A percentile compares a stretch with the other conserved stretches of the same genome.
Evolutionary conservation across 176 grass and related monocot species (phyloP).

Genomic region (Tillandsia fasciculata): DNA sequence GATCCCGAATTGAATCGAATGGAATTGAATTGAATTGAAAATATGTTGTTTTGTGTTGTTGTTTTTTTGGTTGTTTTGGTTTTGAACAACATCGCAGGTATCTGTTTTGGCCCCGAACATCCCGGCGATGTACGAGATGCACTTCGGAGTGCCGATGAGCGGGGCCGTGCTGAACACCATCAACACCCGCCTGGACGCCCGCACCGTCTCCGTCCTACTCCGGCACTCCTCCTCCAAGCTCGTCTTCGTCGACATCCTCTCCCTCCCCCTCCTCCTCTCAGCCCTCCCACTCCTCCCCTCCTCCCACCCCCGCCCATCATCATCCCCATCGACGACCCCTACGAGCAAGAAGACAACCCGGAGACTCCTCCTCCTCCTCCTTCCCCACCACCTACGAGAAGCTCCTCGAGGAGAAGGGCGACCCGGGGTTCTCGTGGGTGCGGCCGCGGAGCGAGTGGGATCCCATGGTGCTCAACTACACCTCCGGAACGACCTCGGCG

Average conservation of each 20-base stretch:
- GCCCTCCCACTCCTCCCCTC: conserved; percentile 37
- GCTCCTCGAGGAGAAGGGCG: conserved; percentile 44
- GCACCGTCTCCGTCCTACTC: conserved; percentile 60
- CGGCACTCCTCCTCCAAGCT: conserved; percentile 55
- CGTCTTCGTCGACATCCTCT: conserved; percentile 48
- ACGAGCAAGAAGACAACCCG: conserved; percentile 29
- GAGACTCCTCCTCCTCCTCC: not conserved
- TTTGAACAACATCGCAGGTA: conserved; percentile 25
- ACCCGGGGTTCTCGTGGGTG: conserved; percentile 59
- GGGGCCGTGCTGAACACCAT: conserved; percentile 82
- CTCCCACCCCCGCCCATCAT: conserved; percentile 24
- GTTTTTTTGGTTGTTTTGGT: no score
- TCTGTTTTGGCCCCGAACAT: conserved; percentile 69
- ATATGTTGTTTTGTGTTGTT: no score
- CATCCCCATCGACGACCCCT: conserved; percentile 52
- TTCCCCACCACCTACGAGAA: conserved; percentile 43
- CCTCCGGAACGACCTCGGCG: conserved; percentile 81
- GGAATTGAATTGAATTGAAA: no score
- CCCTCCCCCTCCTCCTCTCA: conserved; percentile 28
- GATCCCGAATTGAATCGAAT: no score
- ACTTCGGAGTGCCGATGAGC: conserved; percentile 90
- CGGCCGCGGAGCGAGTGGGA: conserved; percentile 67
- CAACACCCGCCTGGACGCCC: conserved; percentile 81
- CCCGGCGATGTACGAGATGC: conserved; percentile 90
- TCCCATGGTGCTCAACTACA: conserved; percentile 87